Evolutionary conservation across 192 early-diverging fungal genomes (phyloP).

Genomic region (Mortierella antarctica): DNA sequence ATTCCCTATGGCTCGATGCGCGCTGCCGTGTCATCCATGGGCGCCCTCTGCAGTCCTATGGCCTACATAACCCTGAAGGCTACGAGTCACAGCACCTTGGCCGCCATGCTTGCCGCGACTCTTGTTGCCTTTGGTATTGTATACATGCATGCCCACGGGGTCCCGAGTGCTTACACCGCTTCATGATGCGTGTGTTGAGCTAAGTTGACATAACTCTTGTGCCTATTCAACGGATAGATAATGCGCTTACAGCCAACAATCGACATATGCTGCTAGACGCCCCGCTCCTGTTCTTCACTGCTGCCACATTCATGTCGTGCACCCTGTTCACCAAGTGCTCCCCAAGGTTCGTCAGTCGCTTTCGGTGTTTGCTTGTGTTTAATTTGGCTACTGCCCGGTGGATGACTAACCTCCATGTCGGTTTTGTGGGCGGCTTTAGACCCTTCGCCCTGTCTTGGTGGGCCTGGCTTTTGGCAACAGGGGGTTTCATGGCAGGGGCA

Average conservation of each 20-base stretch:
- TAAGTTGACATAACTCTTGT: neutral
- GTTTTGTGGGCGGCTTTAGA: conserved; percentile 14
- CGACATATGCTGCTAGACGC: conserved; percentile 89
- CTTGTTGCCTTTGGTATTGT: conserved; percentile 79
- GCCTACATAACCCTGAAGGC: conserved; percentile 82
- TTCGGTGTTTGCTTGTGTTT: neutral
- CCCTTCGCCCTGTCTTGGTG: conserved; percentile 87
- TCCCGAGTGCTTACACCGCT: too few species aligned
- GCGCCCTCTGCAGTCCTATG: conserved; percentile 83
- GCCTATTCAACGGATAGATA: conserved; percentile 63
- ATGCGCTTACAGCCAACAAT: conserved; percentile 85
- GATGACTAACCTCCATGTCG: neutral
- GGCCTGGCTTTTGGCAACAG: conserved; percentile 82
- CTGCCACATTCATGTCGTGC: conserved; percentile 80
- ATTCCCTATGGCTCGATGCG: conserved; percentile 86
- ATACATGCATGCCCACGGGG: neutral
- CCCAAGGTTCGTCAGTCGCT: conserved; percentile 21
- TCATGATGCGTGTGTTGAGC: too few species aligned
- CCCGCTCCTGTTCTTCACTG: conserved; percentile 90
- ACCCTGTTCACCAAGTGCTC: conserved; percentile 76
- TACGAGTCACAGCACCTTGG: conserved; percentile 76
- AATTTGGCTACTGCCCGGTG: neutral
- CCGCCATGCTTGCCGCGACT: conserved; percentile 76
- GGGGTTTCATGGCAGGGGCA: conserved; percentile 72
- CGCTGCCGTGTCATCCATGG: conserved; percentile 76